These are phyloP conservation scores for Lagerstroemia speciosa DNA, from an alignment of 345 rosid species.

Conservation along the genomic window DNA sequence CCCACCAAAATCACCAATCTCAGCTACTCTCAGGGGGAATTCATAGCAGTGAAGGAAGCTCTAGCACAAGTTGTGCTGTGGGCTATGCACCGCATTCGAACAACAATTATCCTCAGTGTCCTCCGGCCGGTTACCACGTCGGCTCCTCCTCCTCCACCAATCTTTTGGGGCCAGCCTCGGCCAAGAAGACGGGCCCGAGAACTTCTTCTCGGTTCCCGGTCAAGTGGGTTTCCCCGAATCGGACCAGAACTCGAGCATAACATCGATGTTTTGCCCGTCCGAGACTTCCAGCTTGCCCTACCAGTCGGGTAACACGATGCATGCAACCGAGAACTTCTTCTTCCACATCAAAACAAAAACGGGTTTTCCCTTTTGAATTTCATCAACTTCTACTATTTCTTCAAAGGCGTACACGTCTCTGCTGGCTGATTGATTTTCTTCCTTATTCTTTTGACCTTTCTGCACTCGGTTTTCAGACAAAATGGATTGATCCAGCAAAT, in stretches of 20 bases:
- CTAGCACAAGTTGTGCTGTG: constrained; percentile 17
- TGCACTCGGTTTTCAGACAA: background rate
- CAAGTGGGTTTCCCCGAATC: constrained; percentile 65
- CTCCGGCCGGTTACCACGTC: background rate
- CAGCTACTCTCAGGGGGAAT: constrained; percentile 31
- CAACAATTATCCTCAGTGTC: constrained; percentile 2
- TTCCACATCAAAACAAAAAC: background rate
- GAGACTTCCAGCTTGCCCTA: constrained; percentile 56
- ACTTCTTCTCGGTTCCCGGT: constrained; percentile 36
- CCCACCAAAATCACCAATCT: constrained; percentile 15
- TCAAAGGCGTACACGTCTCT: background rate
- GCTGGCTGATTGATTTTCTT: background rate
- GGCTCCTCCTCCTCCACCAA: background rate
- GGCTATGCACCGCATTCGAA: constrained; percentile 24
- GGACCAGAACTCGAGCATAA: constrained; percentile 35
- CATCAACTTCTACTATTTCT: background rate
- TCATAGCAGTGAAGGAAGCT: background rate
- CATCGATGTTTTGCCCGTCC: constrained; percentile 49
- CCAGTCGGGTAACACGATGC: constrained; percentile 59
- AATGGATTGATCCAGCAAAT: background rate
- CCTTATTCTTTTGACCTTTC: background rate
- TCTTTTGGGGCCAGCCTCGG: background rate
- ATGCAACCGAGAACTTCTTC: background rate
- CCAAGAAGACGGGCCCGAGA: constrained; percentile 28
- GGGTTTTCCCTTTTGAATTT: background rate